Evolutionary conservation across 2,329 filamentous ascomycete genomes (phyloP).

Genomic region (Trematosphaeria pertusa): DNA sequence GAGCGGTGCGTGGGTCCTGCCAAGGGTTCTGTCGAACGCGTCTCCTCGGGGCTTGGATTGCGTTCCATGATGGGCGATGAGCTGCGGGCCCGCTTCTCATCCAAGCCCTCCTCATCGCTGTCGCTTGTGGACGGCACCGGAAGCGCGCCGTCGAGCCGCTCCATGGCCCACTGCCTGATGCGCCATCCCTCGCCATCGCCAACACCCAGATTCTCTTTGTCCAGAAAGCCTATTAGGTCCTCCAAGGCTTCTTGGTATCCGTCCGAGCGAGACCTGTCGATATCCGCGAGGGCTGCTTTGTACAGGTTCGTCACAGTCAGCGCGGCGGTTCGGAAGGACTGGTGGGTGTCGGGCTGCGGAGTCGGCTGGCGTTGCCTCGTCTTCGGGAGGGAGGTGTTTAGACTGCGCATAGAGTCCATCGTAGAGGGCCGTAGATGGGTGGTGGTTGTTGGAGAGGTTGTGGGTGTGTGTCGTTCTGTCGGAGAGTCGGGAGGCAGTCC

Average conservation of each 20-base stretch:
- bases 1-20: constrained; percentile 27
- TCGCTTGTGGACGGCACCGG: constrained; percentile 62
- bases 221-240: constrained; percentile 84
- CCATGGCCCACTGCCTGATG: constrained; percentile 71
- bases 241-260: constrained; percentile 96
- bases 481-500: no score
- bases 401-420: constrained; percentile 52
- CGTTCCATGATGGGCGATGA: constrained; percentile 66
- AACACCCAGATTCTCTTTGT: constrained; percentile 79
- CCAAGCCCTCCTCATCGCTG: constrained; percentile 72
- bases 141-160: constrained; percentile 71
- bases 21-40: constrained; percentile 30
- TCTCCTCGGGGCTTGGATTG: constrained; percentile 53
- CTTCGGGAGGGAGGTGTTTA: constrained; percentile 49
- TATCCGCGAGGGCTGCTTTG: constrained; percentile 83
- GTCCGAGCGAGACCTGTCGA: constrained; percentile 75
- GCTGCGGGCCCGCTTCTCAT: constrained; percentile 63
- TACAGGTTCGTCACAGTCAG: constrained; percentile 96
- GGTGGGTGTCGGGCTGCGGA: constrained; percentile 66
- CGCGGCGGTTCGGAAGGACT: constrained; percentile 90
- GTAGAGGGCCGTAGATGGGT: constrained; percentile 2
- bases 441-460: constrained; percentile 7
- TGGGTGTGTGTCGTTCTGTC: constrained; percentile 8
- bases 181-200: constrained; percentile 78
- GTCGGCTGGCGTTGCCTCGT: constrained; percentile 35